Percentiles rank a stretch among this genome's conserved stretches.
Evolutionary conservation across 225 moss, liverwort and hornwort genomes (phyloP).

Genomic region (Physcomitrellopsis africana): DNA sequence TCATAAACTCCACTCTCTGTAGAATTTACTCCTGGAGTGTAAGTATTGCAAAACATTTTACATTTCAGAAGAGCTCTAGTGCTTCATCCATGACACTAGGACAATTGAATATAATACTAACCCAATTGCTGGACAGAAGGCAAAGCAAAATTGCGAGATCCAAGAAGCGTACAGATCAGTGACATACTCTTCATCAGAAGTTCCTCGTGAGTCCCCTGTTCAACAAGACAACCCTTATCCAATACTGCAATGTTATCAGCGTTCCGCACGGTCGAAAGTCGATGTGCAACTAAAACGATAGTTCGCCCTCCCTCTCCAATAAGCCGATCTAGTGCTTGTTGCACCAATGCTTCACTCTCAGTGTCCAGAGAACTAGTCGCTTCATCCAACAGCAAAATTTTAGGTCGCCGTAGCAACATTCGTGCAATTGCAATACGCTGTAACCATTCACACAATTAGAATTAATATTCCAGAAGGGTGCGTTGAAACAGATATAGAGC

Average conservation of each 20-base stretch:
- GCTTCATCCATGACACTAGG: neutral
- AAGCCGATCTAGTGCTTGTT: conserved; percentile 91
- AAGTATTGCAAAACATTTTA: conserved; percentile 1
- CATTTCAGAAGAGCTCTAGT: neutral
- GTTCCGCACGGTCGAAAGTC: conserved; percentile 93
- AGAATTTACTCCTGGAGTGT: neutral
- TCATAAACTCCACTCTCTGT: conserved; percentile 91
- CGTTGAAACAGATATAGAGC: neutral
- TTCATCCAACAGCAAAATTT: conserved; percentile 91
- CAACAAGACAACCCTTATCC: conserved; percentile 92
- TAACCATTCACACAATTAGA: conserved; percentile 12
- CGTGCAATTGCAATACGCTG: conserved; percentile 98
- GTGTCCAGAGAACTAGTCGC: conserved; percentile 97
- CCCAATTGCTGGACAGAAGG: neutral
- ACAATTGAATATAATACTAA: neutral
- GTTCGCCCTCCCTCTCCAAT: conserved; percentile 92
- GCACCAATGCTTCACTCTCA: conserved; percentile 98
- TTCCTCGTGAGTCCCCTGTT: conserved; percentile 88
- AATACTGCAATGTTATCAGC: conserved; percentile 96
- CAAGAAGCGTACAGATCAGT: neutral
- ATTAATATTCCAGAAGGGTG: neutral
- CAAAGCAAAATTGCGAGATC: neutral
- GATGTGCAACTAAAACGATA: conserved; percentile 92
- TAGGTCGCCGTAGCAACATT: conserved; percentile 90
- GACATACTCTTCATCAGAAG: conserved; percentile 65